Evolutionary conservation across 345 rosid genomes (phyloP).

Genomic region (Tarenaya hassleriana): DNA sequence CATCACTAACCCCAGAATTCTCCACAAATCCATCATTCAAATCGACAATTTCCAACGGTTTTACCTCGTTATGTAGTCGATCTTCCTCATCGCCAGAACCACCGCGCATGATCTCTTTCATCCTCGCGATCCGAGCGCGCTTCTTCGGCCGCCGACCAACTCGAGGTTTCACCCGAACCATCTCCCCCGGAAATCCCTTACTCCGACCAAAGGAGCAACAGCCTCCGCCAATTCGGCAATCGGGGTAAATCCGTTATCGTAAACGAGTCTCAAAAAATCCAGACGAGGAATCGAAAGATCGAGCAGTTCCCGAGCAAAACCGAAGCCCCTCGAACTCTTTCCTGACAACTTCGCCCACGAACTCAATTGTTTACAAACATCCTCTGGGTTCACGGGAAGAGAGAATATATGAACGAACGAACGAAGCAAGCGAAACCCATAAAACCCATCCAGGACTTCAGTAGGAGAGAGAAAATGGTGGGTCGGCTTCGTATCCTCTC

Average conservation of each 20-base stretch:
- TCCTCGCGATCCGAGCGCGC: constrained; percentile 37
- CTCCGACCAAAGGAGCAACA: no score
- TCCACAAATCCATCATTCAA: constrained; percentile 35
- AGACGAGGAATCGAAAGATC: constrained; percentile 49
- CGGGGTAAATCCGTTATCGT: constrained; percentile 52
- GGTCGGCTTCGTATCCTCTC: not conserved
- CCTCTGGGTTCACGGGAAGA: constrained; percentile 16
- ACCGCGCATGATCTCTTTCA: constrained; percentile 23
- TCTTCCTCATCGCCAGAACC: constrained; percentile 22
- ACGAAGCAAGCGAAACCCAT: constrained; percentile 17
- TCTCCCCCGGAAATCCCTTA: constrained; percentile 6
- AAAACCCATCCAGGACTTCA: constrained; percentile 1
- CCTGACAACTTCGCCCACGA: constrained; percentile 54
- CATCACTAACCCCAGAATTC: constrained; percentile 26
- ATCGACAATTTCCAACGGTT: constrained; percentile 34
- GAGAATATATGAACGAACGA: constrained; percentile 17
- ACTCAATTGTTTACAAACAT: constrained; percentile 39
- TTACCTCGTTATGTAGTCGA: constrained; percentile 24
- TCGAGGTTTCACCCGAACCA: constrained; percentile 29
- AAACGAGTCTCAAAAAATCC: constrained; percentile 43
- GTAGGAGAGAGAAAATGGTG: not conserved
- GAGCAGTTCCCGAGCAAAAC: constrained; percentile 39
- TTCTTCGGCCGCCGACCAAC: constrained; percentile 43
- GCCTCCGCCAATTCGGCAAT: constrained; percentile 38
- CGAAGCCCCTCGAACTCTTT: constrained; percentile 48